These are phyloP conservation scores for Trichoderma sp. DNA, from an alignment of 2,329 filamentous ascomycete species.

Conservation along the genomic window DNA sequence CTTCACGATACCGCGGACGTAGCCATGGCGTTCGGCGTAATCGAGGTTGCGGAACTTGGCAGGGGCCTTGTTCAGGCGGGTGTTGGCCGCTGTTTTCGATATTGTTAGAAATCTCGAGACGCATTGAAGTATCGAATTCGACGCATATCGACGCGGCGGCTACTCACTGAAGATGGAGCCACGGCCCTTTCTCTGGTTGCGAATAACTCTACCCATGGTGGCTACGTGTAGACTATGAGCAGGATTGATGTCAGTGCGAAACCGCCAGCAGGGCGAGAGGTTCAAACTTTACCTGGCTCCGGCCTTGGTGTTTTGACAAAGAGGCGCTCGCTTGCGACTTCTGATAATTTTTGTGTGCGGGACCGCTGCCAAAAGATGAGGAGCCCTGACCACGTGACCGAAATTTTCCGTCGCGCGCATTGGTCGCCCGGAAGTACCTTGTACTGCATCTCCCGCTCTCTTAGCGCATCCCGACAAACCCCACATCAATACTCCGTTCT, in stretches of 20 bases:
- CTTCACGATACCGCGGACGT: slow-evolving; percentile 96
- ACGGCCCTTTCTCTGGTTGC: slow-evolving; percentile 67
- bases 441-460: not conserved
- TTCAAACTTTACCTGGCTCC: slow-evolving; percentile 44
- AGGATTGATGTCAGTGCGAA: slow-evolving; percentile 39
- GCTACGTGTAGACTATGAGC: slow-evolving; percentile 42
- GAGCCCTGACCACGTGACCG: slow-evolving; percentile 46
- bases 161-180: slow-evolving; percentile 62
- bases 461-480: slow-evolving; percentile 5
- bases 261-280: slow-evolving; percentile 35
- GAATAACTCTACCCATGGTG: slow-evolving; percentile 64
- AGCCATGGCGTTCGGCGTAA: slow-evolving; percentile 95
- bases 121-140: slow-evolving; percentile 30
- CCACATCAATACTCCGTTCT: slow-evolving; percentile 22
- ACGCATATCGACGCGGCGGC: slow-evolving; percentile 29
- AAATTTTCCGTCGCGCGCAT: slow-evolving; percentile 9
- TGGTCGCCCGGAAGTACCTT: slow-evolving; percentile 10
- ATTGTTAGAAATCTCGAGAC: slow-evolving; percentile 39
- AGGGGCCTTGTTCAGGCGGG: slow-evolving; percentile 83
- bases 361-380: slow-evolving; percentile 34
- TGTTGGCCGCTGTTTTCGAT: slow-evolving; percentile 67
- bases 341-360: slow-evolving; percentile 47
- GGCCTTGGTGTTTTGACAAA: slow-evolving; percentile 47
- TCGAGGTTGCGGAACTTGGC: slow-evolving; percentile 96
- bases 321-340: slow-evolving; percentile 37